Percentiles rank a stretch among this genome's conserved stretches.
Evolutionary conservation across 2,329 filamentous ascomycete species (phyloP).

Genomic region (Xylariales sp.): DNA sequence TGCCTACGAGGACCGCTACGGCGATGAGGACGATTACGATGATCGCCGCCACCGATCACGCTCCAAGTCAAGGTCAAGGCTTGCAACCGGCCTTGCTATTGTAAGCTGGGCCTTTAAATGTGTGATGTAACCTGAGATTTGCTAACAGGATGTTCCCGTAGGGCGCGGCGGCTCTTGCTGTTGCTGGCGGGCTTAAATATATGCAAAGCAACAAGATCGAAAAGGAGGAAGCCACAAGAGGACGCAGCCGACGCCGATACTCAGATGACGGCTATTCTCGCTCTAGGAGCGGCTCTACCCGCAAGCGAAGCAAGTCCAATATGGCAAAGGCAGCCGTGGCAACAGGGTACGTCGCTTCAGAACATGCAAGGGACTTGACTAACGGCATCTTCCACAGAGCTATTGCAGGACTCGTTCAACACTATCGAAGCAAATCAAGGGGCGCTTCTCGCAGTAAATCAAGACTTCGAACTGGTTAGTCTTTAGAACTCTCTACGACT

Average conservation of each 20-base stretch:
- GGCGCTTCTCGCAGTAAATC: conserved; percentile 33
- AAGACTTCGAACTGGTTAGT: conserved; percentile 36
- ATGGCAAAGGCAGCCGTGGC: conserved; percentile 54
- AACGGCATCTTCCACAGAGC: conserved; percentile 29
- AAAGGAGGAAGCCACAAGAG: conserved; percentile 53
- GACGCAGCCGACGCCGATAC: conserved; percentile 47
- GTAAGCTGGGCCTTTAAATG: conserved; percentile 28
- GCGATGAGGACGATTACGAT: conserved; percentile 32
- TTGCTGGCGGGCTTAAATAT: conserved; percentile 62
- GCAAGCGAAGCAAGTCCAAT: conserved; percentile 29
- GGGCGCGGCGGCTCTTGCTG: conserved; percentile 55
- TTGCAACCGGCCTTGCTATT: conserved; percentile 59
- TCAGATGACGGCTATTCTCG: conserved; percentile 39
- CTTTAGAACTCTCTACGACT: not conserved
- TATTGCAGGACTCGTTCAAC: conserved; percentile 53
- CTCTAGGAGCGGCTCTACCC: conserved; percentile 35
- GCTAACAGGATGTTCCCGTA: conserved; percentile 7
- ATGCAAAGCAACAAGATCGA: conserved; percentile 56
- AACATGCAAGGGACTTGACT: not conserved
- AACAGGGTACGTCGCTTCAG: conserved; percentile 40
- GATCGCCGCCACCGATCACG: conserved; percentile 31
- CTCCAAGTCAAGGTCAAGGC: conserved; percentile 32
- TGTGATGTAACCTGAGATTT: not conserved
- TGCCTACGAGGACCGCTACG: conserved; percentile 52
- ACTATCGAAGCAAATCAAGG: conserved; percentile 48